These are phyloP conservation scores for Phialocephala sp. DNA, from an alignment of 2,329 filamentous ascomycete genomes.

Conservation along the genomic window DNA sequence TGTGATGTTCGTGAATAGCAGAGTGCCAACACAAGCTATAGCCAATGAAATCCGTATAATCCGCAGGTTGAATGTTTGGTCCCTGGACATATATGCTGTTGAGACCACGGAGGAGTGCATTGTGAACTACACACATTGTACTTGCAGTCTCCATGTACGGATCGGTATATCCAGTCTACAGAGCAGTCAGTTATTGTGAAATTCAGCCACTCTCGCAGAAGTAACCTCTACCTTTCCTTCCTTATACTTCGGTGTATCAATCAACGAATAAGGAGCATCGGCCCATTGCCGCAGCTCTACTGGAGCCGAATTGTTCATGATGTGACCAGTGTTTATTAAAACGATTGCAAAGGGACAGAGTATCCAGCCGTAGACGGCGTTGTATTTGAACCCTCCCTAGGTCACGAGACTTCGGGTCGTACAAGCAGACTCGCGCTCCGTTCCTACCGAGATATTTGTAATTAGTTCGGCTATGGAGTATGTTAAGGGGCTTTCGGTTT, in stretches of 20 bases:
- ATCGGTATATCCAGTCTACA: background rate
- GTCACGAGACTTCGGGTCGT: conserved; percentile 15
- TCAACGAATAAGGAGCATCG: conserved; percentile 24
- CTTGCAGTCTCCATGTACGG: background rate
- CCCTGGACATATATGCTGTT: conserved; percentile 68
- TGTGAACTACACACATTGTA: conserved; percentile 61
- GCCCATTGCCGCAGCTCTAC: conserved; percentile 18
- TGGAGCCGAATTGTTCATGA: conserved; percentile 17
- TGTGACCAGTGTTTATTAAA: background rate
- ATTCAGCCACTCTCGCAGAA: background rate
- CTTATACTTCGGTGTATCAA: conserved; percentile 23
- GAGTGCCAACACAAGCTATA: conserved; percentile 64
- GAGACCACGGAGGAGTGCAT: conserved; percentile 65
- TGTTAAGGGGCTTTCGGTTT: conserved; percentile 5
- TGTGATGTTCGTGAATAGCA: conserved; percentile 64
- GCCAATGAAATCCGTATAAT: conserved; percentile 61
- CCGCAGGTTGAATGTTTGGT: conserved; percentile 53
- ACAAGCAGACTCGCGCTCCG: conserved; percentile 13
- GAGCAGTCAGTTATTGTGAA: background rate
- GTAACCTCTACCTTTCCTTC: conserved; percentile 18
- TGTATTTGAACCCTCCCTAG: conserved; percentile 18
- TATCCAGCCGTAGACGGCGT: background rate
- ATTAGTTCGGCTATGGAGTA: too few relatives aligned
- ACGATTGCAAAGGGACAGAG: background rate
- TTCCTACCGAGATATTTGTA: conserved; percentile 26